phyloP scores from a whole-genome alignment of 257 asterid genomes.

The Knoxia roxburghii region DNA sequence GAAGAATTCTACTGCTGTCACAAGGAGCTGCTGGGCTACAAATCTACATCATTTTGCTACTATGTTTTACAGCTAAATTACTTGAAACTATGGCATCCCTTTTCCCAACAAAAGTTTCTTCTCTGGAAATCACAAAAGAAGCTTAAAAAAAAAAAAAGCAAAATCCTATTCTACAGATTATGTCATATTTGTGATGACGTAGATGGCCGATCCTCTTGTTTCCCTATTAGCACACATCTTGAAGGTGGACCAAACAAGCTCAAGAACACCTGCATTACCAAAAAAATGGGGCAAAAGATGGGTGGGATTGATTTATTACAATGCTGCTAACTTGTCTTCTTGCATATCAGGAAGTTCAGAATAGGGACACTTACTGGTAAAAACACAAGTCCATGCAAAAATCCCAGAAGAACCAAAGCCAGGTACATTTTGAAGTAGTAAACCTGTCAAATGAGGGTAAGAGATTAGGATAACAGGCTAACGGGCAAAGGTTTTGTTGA shows the following conservation, averaged over 20 bases:
- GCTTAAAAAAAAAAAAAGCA: neutral
- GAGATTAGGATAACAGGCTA: constrained; percentile 4
- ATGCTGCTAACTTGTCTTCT: too few species aligned
- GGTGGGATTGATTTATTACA: neutral
- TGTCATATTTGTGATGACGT: constrained; percentile 66
- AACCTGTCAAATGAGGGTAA: constrained; percentile 44
- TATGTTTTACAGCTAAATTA: neutral
- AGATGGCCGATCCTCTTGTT: constrained; percentile 93
- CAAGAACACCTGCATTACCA: constrained; percentile 57
- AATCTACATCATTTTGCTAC: neutral
- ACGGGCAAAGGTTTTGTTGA: neutral
- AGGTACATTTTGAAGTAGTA: constrained; percentile 95
- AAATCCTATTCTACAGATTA: constrained; percentile 9
- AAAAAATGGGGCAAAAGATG: neutral
- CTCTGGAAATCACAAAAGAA: neutral
- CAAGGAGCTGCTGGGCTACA: neutral
- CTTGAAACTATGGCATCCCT: constrained; percentile 12
- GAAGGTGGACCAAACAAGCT: constrained; percentile 99
- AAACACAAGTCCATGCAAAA: constrained; percentile 79
- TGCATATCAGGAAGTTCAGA: too few species aligned
- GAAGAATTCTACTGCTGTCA: neutral
- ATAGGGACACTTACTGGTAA: constrained; percentile 64
- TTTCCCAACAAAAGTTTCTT: constrained; percentile 16
- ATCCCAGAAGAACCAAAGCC: constrained; percentile 85
- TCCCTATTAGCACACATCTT: constrained; percentile 79